A percentile compares a stretch with the other conserved stretches of the same genome.
These are phyloP conservation scores for Apiospora marii DNA, from an alignment of 2,329 filamentous ascomycete genomes.

Conservation along the genomic window DNA sequence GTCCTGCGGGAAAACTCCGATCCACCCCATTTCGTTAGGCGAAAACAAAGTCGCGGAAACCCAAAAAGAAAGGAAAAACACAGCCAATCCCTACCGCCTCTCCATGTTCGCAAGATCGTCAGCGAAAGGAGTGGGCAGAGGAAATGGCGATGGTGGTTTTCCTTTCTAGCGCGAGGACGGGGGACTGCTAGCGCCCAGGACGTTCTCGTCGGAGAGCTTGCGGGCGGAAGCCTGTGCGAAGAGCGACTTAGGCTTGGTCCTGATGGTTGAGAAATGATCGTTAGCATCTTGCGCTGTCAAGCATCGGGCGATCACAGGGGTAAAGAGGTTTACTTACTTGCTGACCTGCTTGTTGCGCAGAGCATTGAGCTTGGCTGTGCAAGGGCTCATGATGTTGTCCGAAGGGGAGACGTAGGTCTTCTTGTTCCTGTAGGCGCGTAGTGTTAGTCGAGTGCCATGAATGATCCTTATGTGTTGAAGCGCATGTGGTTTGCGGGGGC, in stretches of 20 bases:
- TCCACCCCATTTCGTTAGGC: not conserved
- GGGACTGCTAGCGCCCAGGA: conserved; percentile 45
- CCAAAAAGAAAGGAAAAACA: not conserved
- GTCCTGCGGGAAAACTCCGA: conserved; percentile 3
- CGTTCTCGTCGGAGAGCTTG: conserved; percentile 61
- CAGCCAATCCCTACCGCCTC: not conserved
- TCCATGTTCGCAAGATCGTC: conserved; percentile 5
- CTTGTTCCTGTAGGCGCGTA: conserved; percentile 43
- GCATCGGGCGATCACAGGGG: not conserved
- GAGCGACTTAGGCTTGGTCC: conserved; percentile 72
- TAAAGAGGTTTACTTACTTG: conserved; percentile 64
- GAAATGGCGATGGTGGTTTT: not conserved
- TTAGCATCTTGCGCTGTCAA: conserved; percentile 32
- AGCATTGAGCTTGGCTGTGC: conserved; percentile 81
- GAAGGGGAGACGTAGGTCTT: conserved; percentile 80
- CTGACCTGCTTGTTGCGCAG: conserved; percentile 81
- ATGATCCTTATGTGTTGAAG: not conserved
- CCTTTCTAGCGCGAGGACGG: conserved; percentile 1
- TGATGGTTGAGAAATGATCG: conserved; percentile 38
- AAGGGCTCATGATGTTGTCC: conserved; percentile 89
- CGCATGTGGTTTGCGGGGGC: not conserved
- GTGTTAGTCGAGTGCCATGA: not conserved
- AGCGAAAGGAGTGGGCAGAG: not conserved
- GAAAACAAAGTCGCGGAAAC: not conserved
- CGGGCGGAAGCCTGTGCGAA: conserved; percentile 72